A percentile compares a stretch with the other conserved stretches of the same genome.
These are phyloP conservation scores for Fusarium algeriense DNA, from an alignment of 2,329 filamentous ascomycete genomes.

Conservation along the genomic window DNA sequence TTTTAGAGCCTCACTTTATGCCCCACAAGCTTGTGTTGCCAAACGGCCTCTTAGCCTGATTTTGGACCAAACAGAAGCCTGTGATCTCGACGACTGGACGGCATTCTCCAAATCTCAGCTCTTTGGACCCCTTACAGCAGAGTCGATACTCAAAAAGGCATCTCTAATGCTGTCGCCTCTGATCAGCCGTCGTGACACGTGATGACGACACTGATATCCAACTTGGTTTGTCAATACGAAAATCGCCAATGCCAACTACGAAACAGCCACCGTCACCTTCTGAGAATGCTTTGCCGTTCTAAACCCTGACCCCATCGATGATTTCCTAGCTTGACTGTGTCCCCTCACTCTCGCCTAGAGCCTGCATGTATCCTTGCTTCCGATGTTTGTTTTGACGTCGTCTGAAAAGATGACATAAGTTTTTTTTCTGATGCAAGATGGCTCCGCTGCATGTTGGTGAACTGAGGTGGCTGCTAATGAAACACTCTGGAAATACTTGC, in stretches of 20 bases:
- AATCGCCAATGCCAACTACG: constrained; percentile 31
- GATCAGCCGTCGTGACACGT: constrained; percentile 39
- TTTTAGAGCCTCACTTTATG: constrained; percentile 28
- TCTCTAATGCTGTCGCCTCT: constrained; percentile 18
- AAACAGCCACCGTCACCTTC: constrained; percentile 14
- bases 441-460: not conserved
- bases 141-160: constrained; percentile 14
- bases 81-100: constrained; percentile 20
- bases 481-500: not conserved
- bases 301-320: constrained; percentile 6
- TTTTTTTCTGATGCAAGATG: not conserved
- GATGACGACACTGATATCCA: constrained; percentile 39
- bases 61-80: constrained; percentile 35
- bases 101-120: constrained; percentile 27
- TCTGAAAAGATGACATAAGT: constrained; percentile 31
- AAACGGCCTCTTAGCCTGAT: constrained; percentile 8
- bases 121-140: constrained; percentile 18
- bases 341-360: constrained; percentile 1
- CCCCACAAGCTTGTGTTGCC: constrained; percentile 15
- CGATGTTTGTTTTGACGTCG: constrained; percentile 41
- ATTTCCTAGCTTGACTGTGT: not conserved
- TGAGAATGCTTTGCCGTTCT: constrained; percentile 17
- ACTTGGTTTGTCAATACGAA: constrained; percentile 29
- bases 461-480: not conserved
- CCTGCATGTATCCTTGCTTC: constrained; percentile 16